phyloP scores from a whole-genome alignment of 2,329 filamentous ascomycete genomes.

The Talaromyces albobiverticillius region DNA sequence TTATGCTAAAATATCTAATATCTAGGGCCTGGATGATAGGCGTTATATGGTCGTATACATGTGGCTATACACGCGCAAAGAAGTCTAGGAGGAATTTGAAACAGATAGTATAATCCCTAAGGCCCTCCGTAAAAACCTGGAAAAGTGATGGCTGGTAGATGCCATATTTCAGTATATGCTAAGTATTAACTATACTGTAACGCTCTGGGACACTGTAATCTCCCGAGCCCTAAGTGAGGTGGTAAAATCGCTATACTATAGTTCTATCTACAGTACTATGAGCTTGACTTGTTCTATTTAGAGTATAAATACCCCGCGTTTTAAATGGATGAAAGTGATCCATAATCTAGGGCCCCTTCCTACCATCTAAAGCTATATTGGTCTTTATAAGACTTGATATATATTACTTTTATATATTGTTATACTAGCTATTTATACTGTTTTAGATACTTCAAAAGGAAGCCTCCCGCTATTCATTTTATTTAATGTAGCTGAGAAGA shows the following conservation, averaged over 20 bases:
- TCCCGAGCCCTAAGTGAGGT: background rate
- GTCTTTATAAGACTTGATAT: background rate
- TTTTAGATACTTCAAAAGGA: background rate
- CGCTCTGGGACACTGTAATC: constrained; percentile 13
- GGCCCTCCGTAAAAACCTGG: constrained; percentile 4
- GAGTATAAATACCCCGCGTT: constrained; percentile 6
- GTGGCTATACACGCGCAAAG: constrained; percentile 13
- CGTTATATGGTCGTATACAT: constrained; percentile 11
- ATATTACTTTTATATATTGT: background rate
- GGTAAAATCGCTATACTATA: background rate
- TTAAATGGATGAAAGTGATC: constrained; percentile 10
- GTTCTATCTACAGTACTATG: constrained; percentile 12
- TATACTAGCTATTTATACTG: background rate
- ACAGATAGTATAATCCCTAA: constrained; percentile 1
- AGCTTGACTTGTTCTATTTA: background rate
- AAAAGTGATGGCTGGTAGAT: constrained; percentile 7
- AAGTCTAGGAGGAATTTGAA: constrained; percentile 10
- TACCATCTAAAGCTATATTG: background rate
- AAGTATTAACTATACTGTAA: constrained; percentile 13
- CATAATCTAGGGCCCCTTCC: background rate
- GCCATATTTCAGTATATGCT: constrained; percentile 6
- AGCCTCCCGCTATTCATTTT: background rate
- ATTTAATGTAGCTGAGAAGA: background rate
- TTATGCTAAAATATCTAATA: constrained; percentile 12
- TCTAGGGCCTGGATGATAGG: constrained; percentile 7